Percentiles rank a stretch among this genome's conserved stretches.
These are phyloP conservation scores for Martensiomyces pterosporus DNA, from an alignment of 192 early-diverging fungal species.

Conservation along the genomic window DNA sequence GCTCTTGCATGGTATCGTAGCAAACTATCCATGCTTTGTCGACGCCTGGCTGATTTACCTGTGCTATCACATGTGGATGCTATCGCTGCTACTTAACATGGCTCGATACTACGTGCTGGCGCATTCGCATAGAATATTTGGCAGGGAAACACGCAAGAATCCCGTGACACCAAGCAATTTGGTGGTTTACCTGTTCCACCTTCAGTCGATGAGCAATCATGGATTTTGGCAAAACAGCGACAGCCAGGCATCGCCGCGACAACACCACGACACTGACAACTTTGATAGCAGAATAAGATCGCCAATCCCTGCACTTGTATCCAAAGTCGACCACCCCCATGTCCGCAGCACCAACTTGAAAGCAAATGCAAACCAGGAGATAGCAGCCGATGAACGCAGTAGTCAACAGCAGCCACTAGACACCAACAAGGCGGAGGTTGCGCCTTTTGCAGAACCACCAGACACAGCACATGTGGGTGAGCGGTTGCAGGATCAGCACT, in stretches of 20 bases:
- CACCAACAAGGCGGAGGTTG: too few relatives aligned
- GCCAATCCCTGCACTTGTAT: too few relatives aligned
- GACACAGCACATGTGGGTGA: too few relatives aligned
- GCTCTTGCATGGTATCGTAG: slow-evolving; percentile 7
- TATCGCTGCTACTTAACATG: slow-evolving; percentile 10
- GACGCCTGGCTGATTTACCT: slow-evolving; percentile 22
- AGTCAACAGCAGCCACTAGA: too few relatives aligned
- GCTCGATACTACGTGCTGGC: slow-evolving; percentile 14
- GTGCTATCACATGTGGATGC: slow-evolving; percentile 5
- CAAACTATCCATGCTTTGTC: slow-evolving; percentile 17
- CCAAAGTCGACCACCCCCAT: too few relatives aligned
- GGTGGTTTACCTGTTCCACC: background rate
- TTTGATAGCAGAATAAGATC: too few relatives aligned
- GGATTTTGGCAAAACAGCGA: background rate
- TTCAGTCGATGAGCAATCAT: background rate
- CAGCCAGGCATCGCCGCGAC: too few relatives aligned
- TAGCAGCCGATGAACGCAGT: too few relatives aligned
- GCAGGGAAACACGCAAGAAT: slow-evolving; percentile 1
- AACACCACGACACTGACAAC: too few relatives aligned
- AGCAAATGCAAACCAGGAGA: too few relatives aligned
- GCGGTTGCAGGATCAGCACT: too few relatives aligned
- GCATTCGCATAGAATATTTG: slow-evolving; percentile 1
- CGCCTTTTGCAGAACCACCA: too few relatives aligned
- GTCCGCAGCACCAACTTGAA: background rate
- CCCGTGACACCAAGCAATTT: slow-evolving; percentile 13